Percentiles rank a stretch among this genome's conserved stretches.
Conservation (phyloP, 225 moss, liverwort and hornwort species). For the Pseudoscleropodium purum region DNA sequence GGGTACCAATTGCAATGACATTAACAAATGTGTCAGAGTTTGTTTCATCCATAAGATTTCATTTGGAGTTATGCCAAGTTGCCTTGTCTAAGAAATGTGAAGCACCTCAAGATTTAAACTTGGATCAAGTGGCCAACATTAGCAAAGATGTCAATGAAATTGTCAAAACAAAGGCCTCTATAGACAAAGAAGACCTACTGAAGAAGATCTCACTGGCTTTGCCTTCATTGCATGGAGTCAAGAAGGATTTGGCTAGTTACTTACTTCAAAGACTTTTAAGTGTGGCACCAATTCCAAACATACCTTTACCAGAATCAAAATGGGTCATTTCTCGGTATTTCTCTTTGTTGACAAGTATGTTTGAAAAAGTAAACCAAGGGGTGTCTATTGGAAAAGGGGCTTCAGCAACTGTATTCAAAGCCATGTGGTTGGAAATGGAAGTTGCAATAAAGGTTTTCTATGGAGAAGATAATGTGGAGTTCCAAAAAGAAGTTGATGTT, state of each 20-base stretch:
- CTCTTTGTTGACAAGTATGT: not conserved
- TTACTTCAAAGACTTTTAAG: not conserved
- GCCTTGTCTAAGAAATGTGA: not conserved
- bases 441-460: not conserved
- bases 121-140: not conserved
- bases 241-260: not conserved
- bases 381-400: not conserved
- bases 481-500: not conserved
- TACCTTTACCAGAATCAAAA: not conserved
- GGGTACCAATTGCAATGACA: not conserved
- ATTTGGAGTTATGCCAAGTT: not conserved
- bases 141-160: not conserved
- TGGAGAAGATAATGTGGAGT: rapidly evolving
- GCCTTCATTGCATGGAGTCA: not conserved
- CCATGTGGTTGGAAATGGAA: not conserved
- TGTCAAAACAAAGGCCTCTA: not conserved
- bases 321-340: not conserved
- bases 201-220: not conserved
- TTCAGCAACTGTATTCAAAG: not conserved
- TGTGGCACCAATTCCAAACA: not conserved
- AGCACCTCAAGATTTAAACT: not conserved
- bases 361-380: not conserved
- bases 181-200: not conserved
- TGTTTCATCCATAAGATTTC: not conserved
- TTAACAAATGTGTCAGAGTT: not conserved